Evolutionary conservation across 2,329 filamentous ascomycete genomes (phyloP), one percentile per base, ranked within the genome.

Genomic region (Aspergillus clavatus): DNA sequence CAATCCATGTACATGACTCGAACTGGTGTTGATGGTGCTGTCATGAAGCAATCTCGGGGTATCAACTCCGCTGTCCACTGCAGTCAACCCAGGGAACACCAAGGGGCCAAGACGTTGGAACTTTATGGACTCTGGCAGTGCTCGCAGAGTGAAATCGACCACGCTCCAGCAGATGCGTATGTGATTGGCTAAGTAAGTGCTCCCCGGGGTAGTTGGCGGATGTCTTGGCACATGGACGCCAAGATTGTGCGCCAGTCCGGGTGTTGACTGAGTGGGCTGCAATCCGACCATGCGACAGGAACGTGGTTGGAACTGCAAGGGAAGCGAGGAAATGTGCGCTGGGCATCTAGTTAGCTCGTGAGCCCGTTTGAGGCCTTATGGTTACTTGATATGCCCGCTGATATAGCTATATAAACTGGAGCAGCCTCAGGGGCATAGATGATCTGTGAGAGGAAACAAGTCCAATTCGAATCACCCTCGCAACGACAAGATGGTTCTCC

Each of bases 401-500:
- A 12, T 11, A 24, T 23, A 43, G 12, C 19, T 49, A 49, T 49
- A 49, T 43, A 49, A 46, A 18, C 19, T 35, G 5, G 37, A 27
- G 22, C 8, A 21, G n/a, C 7, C 29, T 29, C 16, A 24, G 23
- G 23, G 23, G 8, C 8, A 24, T 8, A 4, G 23, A 8, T 4
- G 23, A 24, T 8, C 8, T 24, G 23, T 36, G 31, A 18, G 18
- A 35, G 16, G 10, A 35, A 10, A 35, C 5, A 11, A 35, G 11
- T 18, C 18, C 10, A 16, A 16, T 24, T 24, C 23, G 11, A 18
- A 21, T 35, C 2, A 35, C 3, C 16, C 31, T 18, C 11, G 16
- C 24, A 29, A 3, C 26, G 5, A 8, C 36, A 43, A 36, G 38
- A 50, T 50, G 52, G 29, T 16, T 22, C 43, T 54, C 12, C 52